Percentiles rank a stretch among this genome's conserved stretches.
Conservation (phyloP, 768 basidiomycete genomes). For the Leccinum obscurum region DNA sequence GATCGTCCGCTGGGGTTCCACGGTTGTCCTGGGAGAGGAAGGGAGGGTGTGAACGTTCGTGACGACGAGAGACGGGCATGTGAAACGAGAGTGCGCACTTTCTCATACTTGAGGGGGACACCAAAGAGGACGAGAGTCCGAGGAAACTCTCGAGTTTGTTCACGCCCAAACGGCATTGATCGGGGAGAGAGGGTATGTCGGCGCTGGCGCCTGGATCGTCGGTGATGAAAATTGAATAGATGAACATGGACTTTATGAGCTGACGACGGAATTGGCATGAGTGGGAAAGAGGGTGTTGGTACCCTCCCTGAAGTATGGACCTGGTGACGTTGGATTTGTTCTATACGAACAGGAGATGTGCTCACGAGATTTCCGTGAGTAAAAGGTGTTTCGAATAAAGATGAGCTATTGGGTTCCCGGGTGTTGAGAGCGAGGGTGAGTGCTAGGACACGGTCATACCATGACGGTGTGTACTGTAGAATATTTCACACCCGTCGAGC, state of each 20-base stretch:
- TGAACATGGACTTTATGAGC: slow-evolving; percentile 90
- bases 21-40: slow-evolving; percentile 57
- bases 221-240: slow-evolving; percentile 99
- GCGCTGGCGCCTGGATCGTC: slow-evolving; percentile 88
- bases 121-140: slow-evolving; percentile 87
- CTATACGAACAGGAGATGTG: background rate
- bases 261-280: slow-evolving; percentile 82
- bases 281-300: slow-evolving; percentile 87
- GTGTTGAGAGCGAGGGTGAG: no score
- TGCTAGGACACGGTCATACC: no score
- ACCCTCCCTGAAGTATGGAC: slow-evolving; percentile 91
- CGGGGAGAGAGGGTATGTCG: slow-evolving; percentile 75
- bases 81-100: slow-evolving; percentile 46
- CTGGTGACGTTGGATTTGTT: slow-evolving; percentile 34
- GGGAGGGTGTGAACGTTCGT: background rate
- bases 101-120: slow-evolving; percentile 77
- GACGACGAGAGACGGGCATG: background rate
- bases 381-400: background rate
- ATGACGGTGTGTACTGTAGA: slow-evolving; percentile 26
- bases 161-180: slow-evolving; percentile 93
- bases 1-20: slow-evolving; percentile 90
- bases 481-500: slow-evolving; percentile 55
- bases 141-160: slow-evolving; percentile 86
- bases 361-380: slow-evolving; percentile 49
- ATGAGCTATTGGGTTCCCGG: no score